These are phyloP conservation scores for Trichomonas gallinae DNA, from an alignment of 208 protist species.

Conservation along the genomic window DNA sequence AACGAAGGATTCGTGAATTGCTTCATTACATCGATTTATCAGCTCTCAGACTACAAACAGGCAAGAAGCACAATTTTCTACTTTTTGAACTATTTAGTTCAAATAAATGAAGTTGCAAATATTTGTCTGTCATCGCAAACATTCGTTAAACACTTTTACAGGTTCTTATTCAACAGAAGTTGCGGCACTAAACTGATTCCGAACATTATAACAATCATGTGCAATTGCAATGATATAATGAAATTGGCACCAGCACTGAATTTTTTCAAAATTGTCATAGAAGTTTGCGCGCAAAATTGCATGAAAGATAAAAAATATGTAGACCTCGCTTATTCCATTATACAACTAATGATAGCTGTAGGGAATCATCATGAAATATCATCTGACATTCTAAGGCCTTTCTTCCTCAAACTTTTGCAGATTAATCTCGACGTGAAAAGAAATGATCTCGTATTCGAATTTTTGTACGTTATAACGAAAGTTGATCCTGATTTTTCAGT, in stretches of 20 bases:
- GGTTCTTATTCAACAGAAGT: background rate
- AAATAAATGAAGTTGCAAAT: background rate
- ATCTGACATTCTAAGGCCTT: background rate
- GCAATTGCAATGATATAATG: background rate
- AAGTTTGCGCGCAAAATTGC: background rate
- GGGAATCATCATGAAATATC: background rate
- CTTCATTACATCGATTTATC: background rate
- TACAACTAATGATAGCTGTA: background rate
- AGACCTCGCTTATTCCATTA: background rate
- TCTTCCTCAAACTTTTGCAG: background rate
- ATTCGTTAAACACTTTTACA: background rate
- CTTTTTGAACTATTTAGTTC: background rate
- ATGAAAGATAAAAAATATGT: background rate
- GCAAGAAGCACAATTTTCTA: background rate
- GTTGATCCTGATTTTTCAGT: background rate
- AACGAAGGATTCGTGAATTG: background rate
- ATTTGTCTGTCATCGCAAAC: background rate
- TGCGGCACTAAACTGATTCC: background rate
- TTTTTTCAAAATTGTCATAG: background rate
- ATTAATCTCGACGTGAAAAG: background rate
- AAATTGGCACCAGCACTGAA: background rate
- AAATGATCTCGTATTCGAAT: background rate
- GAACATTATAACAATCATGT: background rate
- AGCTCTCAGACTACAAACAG: background rate
- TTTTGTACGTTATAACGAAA: background rate